Percentiles rank a stretch among this genome's conserved stretches.
Evolutionary conservation across 345 rosid genomes (phyloP).

Genomic region (Ailanthus altissimus): DNA sequence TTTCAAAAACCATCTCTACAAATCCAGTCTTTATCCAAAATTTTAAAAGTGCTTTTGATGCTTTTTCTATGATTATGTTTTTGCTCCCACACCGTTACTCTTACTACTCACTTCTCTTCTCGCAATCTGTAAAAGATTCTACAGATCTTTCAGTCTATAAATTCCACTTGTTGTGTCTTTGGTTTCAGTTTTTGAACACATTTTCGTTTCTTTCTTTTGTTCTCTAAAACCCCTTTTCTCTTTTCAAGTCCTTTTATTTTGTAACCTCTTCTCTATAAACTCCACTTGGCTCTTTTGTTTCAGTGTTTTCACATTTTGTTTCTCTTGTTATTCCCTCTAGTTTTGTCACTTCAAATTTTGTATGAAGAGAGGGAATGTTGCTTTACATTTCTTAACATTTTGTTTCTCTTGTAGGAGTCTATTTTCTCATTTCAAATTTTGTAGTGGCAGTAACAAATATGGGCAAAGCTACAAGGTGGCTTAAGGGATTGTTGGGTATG

Average conservation of each 20-base stretch:
- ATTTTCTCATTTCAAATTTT: constrained; percentile 16
- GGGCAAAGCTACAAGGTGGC: constrained; percentile 75
- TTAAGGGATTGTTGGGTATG: constrained; percentile 65
- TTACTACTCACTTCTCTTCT: constrained; percentile 47
- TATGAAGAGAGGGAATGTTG: constrained; percentile 17
- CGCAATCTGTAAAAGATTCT: constrained; percentile 64
- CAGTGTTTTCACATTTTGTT: constrained; percentile 25
- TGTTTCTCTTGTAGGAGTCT: constrained; percentile 22
- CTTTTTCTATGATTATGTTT: constrained; percentile 15
- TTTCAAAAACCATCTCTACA: constrained; percentile 26
- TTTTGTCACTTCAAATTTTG: constrained; percentile 27
- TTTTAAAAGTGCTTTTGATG: constrained; percentile 20
- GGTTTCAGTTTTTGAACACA: constrained; percentile 27
- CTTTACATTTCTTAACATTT: neutral
- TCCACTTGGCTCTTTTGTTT: constrained; percentile 18
- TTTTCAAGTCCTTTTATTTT: neutral
- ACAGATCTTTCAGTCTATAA: constrained; percentile 26
- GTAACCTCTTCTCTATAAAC: constrained; percentile 2
- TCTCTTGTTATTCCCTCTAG: constrained; percentile 24
- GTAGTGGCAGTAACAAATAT: constrained; percentile 30
- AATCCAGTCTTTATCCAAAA: constrained; percentile 24
- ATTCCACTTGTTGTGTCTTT: constrained; percentile 24
- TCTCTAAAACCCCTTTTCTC: constrained; percentile 10
- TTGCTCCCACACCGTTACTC: constrained; percentile 21
- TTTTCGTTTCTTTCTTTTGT: constrained; percentile 20